Evolutionary conservation across 345 rosid species (phyloP), one percentile per base, ranked within the genome.

Genomic region (Clarkia xantiana): DNA sequence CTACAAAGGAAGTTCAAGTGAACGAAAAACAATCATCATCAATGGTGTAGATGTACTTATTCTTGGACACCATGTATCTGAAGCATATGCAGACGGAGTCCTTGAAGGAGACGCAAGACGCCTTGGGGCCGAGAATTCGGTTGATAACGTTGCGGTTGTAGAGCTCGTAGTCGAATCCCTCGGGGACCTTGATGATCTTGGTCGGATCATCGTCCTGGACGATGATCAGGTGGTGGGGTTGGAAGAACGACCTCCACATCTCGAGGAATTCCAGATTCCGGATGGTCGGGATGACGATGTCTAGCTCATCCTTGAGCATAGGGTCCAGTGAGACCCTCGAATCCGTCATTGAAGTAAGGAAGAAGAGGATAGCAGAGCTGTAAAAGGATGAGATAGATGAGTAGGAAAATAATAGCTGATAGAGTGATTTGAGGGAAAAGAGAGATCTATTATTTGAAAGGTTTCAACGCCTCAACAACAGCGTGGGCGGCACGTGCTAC

Each of bases 181-280:
- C 83, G 0, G 95, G 95, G 38, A 86, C 88, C 39, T 56, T 64
- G 64, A 86, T 79, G 54, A 36, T 61, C 70, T 77, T 76, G 1
- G 76, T 64, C 20, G 95, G 93, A 29, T 86, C 93, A 10, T 93
- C 95, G 44, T 86, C 95, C 50, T 82, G 95, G 45, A 86, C 84
- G 34, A 86, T 86, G 75, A 86, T 86, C 42, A 86, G 71, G 45
- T 86, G 95, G 74, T 82, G 82, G 0, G 57, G 70, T 63, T 82
- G 72, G 59, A 86, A 75, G 59, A 77, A 86, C 3, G 95, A 80
- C 54, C 86, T 78, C 93, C 93, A 86, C 76, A 66, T 70, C 74
- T 85, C 91, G 60, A 85, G 62, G 68, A 85, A 85, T 40, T 79
- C 88, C 7, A 85, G 77, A 74, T 65, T 82, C 18, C 95, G 55